Conservation (phyloP, 306 rosid species). For the Cicer bijugum region DNA sequence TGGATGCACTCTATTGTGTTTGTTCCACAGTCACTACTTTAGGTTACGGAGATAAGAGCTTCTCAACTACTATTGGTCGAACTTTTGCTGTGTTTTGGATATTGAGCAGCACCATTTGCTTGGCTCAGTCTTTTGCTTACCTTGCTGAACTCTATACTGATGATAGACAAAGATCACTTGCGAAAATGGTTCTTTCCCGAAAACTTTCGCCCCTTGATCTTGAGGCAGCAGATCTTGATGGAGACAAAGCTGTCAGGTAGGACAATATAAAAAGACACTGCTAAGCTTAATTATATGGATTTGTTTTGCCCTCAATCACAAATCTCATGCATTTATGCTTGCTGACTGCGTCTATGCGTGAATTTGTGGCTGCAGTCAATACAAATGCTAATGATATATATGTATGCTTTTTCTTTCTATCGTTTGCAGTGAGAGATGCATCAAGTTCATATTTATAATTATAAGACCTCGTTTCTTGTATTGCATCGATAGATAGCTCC, state of each 20-base stretch:
- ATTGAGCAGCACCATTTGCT: slow-evolving; percentile 76
- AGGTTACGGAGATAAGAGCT: slow-evolving; percentile 88
- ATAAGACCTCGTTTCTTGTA: neutral
- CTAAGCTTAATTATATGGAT: neutral
- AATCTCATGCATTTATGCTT: too few species aligned
- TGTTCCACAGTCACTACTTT: slow-evolving; percentile 85
- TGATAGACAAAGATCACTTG: slow-evolving; percentile 63
- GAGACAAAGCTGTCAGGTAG: slow-evolving; percentile 73
- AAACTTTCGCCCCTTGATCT: slow-evolving; percentile 63
- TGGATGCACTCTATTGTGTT: slow-evolving; percentile 79
- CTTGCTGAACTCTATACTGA: slow-evolving; percentile 72
- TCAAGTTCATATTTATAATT: neutral
- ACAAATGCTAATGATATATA: too few species aligned
- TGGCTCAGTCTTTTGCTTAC: slow-evolving; percentile 76
- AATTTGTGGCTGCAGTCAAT: too few species aligned
- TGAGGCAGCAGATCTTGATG: slow-evolving; percentile 87
- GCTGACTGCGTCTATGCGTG: too few species aligned
- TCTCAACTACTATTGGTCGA: slow-evolving; percentile 66
- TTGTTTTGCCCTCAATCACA: too few species aligned
- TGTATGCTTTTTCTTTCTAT: neutral
- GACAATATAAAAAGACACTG: neutral
- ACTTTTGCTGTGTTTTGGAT: slow-evolving; percentile 82
- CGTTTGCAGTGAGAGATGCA: neutral
- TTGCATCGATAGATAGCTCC: slow-evolving; percentile 5
- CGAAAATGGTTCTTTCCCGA: slow-evolving; percentile 62